Conservation (phyloP, 805 yeast species). For the Ogataea siamensis region DNA sequence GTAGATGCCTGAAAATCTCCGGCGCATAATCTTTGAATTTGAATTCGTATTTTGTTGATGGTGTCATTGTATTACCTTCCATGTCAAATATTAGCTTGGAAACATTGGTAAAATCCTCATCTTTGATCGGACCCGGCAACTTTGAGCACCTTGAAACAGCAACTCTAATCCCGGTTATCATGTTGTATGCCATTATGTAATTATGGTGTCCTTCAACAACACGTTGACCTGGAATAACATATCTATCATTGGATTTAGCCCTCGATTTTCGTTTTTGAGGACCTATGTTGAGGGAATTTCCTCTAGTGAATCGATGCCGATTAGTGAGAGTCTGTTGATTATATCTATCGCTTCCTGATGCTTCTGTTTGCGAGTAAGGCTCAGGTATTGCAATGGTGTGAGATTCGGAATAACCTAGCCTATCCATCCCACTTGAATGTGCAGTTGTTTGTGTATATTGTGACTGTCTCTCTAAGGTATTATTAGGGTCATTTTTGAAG, state of each 20-base stretch:
- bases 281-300: slow-evolving; percentile 24
- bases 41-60: slow-evolving; percentile 92
- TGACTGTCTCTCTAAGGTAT: slow-evolving; percentile 14
- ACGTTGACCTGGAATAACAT: slow-evolving; percentile 32
- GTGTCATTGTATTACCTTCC: slow-evolving; percentile 84
- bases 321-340: slow-evolving; percentile 13
- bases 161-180: slow-evolving; percentile 95
- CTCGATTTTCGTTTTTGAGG: slow-evolving; percentile 23
- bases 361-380: slow-evolving; percentile 23
- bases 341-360: slow-evolving; percentile 24
- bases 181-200: slow-evolving; percentile 91
- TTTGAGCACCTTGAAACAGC: slow-evolving; percentile 93
- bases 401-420: slow-evolving; percentile 26
- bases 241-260: slow-evolving; percentile 28
- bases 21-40: slow-evolving; percentile 97
- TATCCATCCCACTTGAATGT: slow-evolving; percentile 26
- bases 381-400: slow-evolving; percentile 32
- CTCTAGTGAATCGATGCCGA: slow-evolving; percentile 22
- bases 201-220: slow-evolving; percentile 83
- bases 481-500: neutral
- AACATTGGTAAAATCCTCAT: slow-evolving; percentile 65
- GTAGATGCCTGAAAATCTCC: slow-evolving; percentile 82
- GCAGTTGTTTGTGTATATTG: slow-evolving; percentile 10
- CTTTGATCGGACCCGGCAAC: slow-evolving; percentile 67
- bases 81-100: slow-evolving; percentile 85